A percentile compares a stretch with the other conserved stretches of the same genome.
These are phyloP conservation scores for Aschersonia sp. DNA, from an alignment of 2,329 filamentous ascomycete genomes.

Conservation along the genomic window DNA sequence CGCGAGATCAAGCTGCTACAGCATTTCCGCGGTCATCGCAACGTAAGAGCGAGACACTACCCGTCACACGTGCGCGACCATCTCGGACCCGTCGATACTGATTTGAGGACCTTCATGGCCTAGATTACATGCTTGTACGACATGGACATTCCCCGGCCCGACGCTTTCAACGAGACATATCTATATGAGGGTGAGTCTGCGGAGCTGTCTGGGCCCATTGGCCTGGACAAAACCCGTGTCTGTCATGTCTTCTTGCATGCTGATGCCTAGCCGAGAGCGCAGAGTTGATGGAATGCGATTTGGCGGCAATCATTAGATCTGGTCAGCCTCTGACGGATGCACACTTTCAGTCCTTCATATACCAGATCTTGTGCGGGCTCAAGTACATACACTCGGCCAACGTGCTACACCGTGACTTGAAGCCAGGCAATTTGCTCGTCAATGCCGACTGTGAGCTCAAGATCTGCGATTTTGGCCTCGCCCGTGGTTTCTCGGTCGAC, in stretches of 20 bases:
- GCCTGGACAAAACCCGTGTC: neutral
- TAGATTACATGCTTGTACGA: constrained; percentile 98
- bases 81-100: neutral
- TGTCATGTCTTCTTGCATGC: neutral
- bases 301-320: constrained; percentile 94
- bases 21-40: constrained; percentile 85
- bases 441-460: constrained; percentile 99
- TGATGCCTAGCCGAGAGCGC: constrained; percentile 1
- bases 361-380: constrained; percentile 95
- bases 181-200: constrained; percentile 73
- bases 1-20: constrained; percentile 97
- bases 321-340: constrained; percentile 95
- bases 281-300: constrained; percentile 99
- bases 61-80: too few relatives aligned
- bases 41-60: constrained; percentile 35
- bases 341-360: constrained; percentile 99
- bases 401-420: constrained; percentile 89
- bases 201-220: too few relatives aligned
- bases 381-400: constrained; percentile 99
- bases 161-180: constrained; percentile 98
- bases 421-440: constrained; percentile 91
- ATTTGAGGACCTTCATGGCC: neutral
- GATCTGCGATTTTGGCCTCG: constrained; percentile 96
- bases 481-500: constrained; percentile 90
- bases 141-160: constrained; percentile 95